Conservation (phyloP, 441 rosid genomes). For the Bruguiera hainesii region DNA sequence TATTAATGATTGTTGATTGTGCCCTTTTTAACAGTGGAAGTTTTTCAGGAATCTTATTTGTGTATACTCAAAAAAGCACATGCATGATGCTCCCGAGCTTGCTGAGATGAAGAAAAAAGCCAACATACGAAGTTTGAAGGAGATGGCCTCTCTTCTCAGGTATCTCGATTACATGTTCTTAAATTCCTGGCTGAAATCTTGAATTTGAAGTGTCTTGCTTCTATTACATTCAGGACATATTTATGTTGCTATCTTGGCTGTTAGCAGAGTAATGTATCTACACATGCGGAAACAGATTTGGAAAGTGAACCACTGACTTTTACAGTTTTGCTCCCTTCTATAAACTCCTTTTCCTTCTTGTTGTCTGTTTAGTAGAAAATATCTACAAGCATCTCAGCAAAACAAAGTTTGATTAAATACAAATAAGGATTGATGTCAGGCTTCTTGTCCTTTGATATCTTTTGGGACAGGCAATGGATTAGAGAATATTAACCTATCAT, state of each 20-base stretch:
- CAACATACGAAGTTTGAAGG: constrained; percentile 90
- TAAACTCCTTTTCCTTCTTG: background rate
- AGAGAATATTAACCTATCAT: background rate
- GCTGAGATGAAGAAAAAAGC: constrained; percentile 83
- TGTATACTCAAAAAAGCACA: constrained; percentile 94
- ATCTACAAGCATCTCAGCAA: background rate
- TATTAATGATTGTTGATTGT: constrained; percentile 27
- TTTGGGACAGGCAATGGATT: background rate
- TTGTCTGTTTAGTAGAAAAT: background rate
- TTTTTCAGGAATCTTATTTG: constrained; percentile 85
- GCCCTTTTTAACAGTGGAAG: constrained; percentile 18
- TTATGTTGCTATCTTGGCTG: background rate
- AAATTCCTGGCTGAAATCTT: background rate
- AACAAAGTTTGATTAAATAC: background rate
- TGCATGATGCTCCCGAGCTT: constrained; percentile 89
- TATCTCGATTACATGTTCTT: constrained; percentile 18
- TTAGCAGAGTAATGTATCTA: background rate
- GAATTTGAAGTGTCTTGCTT: background rate
- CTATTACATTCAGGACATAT: constrained; percentile 1
- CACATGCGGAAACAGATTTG: background rate
- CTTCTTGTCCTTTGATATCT: background rate
- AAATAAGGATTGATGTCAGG: background rate
- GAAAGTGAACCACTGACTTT: background rate
- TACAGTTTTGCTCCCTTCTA: background rate
- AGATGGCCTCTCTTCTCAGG: constrained; percentile 93